phyloP scores from a whole-genome alignment of 352 stramenopile species.

The Phytophthora citricola region DNA sequence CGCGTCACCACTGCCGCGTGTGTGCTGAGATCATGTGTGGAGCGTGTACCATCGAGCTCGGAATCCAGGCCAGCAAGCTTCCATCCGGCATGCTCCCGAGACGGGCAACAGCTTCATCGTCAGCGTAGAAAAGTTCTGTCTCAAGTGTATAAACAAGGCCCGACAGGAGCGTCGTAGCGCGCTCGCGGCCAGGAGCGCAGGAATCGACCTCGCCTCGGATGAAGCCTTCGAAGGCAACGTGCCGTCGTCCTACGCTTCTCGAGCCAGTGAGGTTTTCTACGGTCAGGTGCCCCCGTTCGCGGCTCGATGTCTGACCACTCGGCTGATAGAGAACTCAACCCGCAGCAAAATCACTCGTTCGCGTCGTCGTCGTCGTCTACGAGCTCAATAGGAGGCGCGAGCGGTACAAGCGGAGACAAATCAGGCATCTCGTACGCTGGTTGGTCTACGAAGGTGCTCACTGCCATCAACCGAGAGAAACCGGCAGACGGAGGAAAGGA shows the following conservation, averaged over 20 bases:
- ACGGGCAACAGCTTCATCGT: slow-evolving; percentile 59
- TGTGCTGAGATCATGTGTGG: slow-evolving; percentile 88
- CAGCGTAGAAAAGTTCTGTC: slow-evolving; percentile 83
- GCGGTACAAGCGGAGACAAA: slow-evolving; percentile 38
- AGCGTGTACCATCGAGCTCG: slow-evolving; percentile 70
- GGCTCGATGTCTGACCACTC: slow-evolving; percentile 43
- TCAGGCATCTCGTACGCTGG: slow-evolving; percentile 56
- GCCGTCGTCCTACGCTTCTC: slow-evolving; percentile 32
- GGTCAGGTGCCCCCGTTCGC: slow-evolving; percentile 32
- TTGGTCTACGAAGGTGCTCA: slow-evolving; percentile 68
- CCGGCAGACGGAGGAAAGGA: slow-evolving; percentile 40
- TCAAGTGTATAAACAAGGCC: slow-evolving; percentile 80
- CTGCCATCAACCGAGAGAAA: slow-evolving; percentile 53
- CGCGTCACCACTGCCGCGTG: slow-evolving; percentile 81
- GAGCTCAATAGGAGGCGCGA: slow-evolving; percentile 33
- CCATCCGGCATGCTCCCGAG: slow-evolving; percentile 59
- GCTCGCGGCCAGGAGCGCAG: slow-evolving; percentile 28
- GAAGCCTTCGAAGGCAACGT: slow-evolving; percentile 30
- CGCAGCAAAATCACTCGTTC: slow-evolving; percentile 45
- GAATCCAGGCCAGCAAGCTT: slow-evolving; percentile 62
- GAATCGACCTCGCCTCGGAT: slow-evolving; percentile 20
- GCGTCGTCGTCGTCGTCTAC: slow-evolving; percentile 55
- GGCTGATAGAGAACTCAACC: slow-evolving; percentile 24
- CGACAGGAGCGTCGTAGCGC: slow-evolving; percentile 61
- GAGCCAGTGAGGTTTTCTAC: slow-evolving; percentile 43